Percentiles rank a stretch among this genome's conserved stretches.
Conservation (phyloP, 768 basidiomycete genomes). For the Tylopilus cervinicoccineus region DNA sequence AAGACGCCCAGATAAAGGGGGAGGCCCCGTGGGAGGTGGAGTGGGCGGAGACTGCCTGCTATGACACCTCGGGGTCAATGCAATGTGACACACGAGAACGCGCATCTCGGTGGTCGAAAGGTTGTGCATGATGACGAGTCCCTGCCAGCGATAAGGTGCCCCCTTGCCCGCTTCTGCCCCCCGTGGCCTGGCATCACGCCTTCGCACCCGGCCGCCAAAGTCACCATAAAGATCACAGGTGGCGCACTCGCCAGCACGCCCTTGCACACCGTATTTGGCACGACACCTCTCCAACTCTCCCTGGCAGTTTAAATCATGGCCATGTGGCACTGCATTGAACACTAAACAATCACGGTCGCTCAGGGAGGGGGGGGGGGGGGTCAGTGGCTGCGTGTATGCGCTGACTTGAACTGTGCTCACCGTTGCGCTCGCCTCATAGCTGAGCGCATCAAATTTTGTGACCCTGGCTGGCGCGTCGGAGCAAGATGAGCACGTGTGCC, state of each 20-base stretch:
- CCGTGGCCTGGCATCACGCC: background rate
- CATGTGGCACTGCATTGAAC: constrained; percentile 7
- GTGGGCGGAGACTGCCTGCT: constrained; percentile 1
- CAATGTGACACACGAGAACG: constrained; percentile 10
- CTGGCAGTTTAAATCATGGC: constrained; percentile 14
- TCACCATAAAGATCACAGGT: background rate
- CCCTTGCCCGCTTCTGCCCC: background rate
- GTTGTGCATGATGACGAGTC: background rate
- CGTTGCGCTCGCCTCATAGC: constrained; percentile 2
- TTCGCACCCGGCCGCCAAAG: background rate
- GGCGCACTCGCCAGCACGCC: constrained; percentile 5
- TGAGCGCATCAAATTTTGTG: background rate
- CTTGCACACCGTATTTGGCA: constrained; percentile 13
- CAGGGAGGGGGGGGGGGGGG: background rate
- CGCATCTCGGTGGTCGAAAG: constrained; percentile 6
- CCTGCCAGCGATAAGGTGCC: background rate
- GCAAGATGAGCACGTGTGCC: constrained; percentile 16
- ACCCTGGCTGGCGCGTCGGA: no score
- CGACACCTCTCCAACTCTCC: background rate
- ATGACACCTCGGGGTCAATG: constrained; percentile 20
- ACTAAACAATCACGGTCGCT: constrained; percentile 10
- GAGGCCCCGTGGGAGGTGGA: constrained; percentile 17
- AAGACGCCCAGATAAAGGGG: constrained; percentile 2
- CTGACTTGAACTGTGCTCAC: background rate
- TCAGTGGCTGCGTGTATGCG: constrained; percentile 1